A percentile compares a stretch with the other conserved stretches of the same genome.
phyloP scores from a whole-genome alignment of 2,329 filamentous ascomycete species.

The Hypomyces perniciosus region DNA sequence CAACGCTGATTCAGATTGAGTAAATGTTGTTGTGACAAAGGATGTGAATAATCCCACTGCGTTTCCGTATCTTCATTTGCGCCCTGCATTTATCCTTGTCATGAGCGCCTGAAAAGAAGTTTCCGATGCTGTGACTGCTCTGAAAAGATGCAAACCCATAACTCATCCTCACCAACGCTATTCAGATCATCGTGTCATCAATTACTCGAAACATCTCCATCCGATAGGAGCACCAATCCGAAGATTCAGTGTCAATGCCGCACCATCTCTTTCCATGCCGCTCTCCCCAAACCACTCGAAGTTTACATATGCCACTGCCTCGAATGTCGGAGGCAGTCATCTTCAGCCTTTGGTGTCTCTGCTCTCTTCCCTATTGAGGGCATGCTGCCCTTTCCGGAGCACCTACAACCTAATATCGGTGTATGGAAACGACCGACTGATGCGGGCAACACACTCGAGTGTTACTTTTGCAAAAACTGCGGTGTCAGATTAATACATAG shows the following conservation, averaged over 20 bases:
- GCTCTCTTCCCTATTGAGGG: slow-evolving; percentile 36
- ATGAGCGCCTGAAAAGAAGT: too few relatives aligned
- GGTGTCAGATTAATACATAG: slow-evolving; percentile 45
- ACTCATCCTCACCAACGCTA: too few relatives aligned
- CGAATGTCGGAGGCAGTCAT: slow-evolving; percentile 39
- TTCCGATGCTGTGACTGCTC: too few relatives aligned
- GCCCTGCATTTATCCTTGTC: too few relatives aligned
- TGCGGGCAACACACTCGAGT: slow-evolving; percentile 36
- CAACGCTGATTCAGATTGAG: too few relatives aligned
- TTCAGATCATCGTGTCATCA: too few relatives aligned
- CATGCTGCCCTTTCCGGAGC: slow-evolving; percentile 34
- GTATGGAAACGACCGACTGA: slow-evolving; percentile 36
- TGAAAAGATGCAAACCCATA: too few relatives aligned
- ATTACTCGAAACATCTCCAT: neutral
- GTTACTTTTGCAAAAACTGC: slow-evolving; percentile 37
- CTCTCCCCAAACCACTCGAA: slow-evolving; percentile 27
- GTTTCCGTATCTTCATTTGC: too few relatives aligned
- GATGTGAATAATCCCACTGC: too few relatives aligned
- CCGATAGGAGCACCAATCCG: slow-evolving; percentile 14
- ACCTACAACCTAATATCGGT: slow-evolving; percentile 26
- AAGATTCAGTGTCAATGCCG: slow-evolving; percentile 35
- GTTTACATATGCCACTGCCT: slow-evolving; percentile 42
- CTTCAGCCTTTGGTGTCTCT: slow-evolving; percentile 41
- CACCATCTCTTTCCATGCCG: slow-evolving; percentile 30
- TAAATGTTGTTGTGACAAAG: too few relatives aligned